phyloP scores from a whole-genome alignment of 352 stramenopile species.

The Phytophthora ramorum region DNA sequence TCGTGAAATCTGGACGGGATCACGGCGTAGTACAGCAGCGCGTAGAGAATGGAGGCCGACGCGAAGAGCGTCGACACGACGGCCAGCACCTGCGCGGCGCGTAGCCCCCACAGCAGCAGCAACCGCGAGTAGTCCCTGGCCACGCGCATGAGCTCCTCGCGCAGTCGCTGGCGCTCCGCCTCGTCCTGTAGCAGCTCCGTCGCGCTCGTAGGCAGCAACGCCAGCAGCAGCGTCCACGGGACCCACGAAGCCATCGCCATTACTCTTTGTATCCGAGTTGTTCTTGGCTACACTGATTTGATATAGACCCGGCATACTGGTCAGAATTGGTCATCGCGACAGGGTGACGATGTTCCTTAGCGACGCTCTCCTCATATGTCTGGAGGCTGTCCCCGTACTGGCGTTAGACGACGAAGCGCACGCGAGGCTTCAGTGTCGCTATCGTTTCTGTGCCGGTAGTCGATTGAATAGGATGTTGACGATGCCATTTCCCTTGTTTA shows the following conservation, averaged over 20 bases:
- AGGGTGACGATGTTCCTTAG: too few relatives aligned
- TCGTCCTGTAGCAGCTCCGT: conserved; percentile 58
- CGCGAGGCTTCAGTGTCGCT: conserved; percentile 56
- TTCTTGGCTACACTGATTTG: too few relatives aligned
- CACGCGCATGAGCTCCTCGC: conserved; percentile 45
- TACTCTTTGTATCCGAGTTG: too few relatives aligned
- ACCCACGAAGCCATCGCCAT: conserved; percentile 12
- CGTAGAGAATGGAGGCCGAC: conserved; percentile 71
- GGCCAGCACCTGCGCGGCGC: conserved; percentile 43
- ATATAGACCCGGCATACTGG: too few relatives aligned
- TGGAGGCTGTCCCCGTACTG: conserved; percentile 58
- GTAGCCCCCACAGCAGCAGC: conserved; percentile 46
- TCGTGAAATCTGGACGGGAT: conserved; percentile 83
- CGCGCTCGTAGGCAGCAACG: conserved; percentile 53
- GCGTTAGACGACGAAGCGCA: conserved; percentile 38
- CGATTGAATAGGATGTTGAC: neutral
- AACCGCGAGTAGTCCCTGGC: conserved; percentile 40
- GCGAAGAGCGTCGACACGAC: conserved; percentile 56
- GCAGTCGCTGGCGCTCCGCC: conserved; percentile 51
- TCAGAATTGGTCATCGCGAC: too few relatives aligned
- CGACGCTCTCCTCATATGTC: neutral
- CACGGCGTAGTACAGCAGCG: conserved; percentile 75
- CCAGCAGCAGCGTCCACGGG: conserved; percentile 60
- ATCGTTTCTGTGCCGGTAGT: conserved; percentile 65
- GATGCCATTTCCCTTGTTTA: neutral